Percentiles rank a stretch among this genome's conserved stretches.
Conservation (phyloP, 257 asterid species). For the Salvia hispanica region DNA sequence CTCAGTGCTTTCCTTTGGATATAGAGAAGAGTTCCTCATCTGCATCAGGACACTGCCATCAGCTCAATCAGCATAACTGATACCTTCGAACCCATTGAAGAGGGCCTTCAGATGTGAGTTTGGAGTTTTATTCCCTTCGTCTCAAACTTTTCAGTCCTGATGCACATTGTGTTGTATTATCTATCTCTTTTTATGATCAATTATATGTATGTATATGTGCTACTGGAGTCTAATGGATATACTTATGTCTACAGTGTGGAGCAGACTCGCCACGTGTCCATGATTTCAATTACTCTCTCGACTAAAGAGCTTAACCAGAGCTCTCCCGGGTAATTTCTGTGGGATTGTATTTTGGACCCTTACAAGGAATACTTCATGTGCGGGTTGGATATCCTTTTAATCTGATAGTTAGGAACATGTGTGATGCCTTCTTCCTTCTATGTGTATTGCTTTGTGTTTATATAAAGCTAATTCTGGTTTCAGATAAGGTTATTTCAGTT, state of each 20-base stretch:
- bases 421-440: too few relatives aligned
- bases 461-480: neutral
- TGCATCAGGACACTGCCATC: slow-evolving; percentile 88
- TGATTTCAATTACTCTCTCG: slow-evolving; percentile 90
- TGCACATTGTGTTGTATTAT: neutral
- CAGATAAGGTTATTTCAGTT: neutral
- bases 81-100: slow-evolving; percentile 96
- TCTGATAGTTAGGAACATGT: too few relatives aligned
- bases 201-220: neutral
- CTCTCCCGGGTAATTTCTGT: slow-evolving; percentile 74
- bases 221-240: slow-evolving; percentile 10
- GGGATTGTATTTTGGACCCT: slow-evolving; percentile 15
- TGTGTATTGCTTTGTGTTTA: neutral
- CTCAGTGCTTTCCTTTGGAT: slow-evolving; percentile 29
- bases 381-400: too few relatives aligned
- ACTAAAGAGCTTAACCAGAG: slow-evolving; percentile 77
- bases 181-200: slow-evolving; percentile 5
- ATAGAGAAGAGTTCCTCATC: slow-evolving; percentile 78
- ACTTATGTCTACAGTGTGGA: slow-evolving; percentile 67
- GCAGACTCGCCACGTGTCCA: slow-evolving; percentile 96
- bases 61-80: slow-evolving; percentile 91
- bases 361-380: too few relatives aligned
- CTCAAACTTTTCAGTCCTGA: neutral
- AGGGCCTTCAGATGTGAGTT: slow-evolving; percentile 93
- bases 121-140: neutral